Evolutionary conservation across 805 yeast species (phyloP), one percentile per base, ranked within the genome.

Genomic region (Kuraishia piskuri): DNA sequence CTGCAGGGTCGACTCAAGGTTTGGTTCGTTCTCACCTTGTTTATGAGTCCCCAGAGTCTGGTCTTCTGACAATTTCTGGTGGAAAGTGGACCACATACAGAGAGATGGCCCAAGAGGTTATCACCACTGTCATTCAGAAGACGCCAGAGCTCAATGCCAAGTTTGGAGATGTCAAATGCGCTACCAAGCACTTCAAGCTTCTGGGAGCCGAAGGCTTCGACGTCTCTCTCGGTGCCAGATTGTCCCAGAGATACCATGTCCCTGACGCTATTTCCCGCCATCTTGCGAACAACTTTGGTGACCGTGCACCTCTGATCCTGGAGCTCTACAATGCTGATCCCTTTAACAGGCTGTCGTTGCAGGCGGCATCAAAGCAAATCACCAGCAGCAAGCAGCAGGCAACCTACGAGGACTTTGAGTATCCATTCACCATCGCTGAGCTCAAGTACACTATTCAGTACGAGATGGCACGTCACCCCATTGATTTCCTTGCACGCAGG

Each of bases 81-180:
- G 98, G 98, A 68, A 91, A 91, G 74, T 91, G 98, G 98, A 91
- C 98, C 52, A 91, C 98, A 40, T 92, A 91, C 76, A 81, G 97
- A 74, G 96, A 90, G 74, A 91, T 91, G 97, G 96, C 97, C 22
- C 84, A 91, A 73, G 96, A 92, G 73, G 88, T 96, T 48, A 84
- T 91, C 49, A 84, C 88, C 68, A 82, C 81, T 60, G 82, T 87
- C 52, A 76, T 88, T 50, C 75, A 80, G 64, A 59, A 66, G 47
- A 70, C 70, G 54, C 66, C 67, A 14, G 71, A 72, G 51, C 74
- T 77, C 52, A 49, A 56, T 40, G 47, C 52, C 12, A 62, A 55
- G 50, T n/a, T 48, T 12, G 37, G 36, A 24, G 31, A 54, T 22
- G 25, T 25, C 1, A 50, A 50, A 24, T 82, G 87, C 66, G 71